Percentiles rank a stretch among this genome's conserved stretches.
phyloP scores from a whole-genome alignment of 805 yeast genomes.

The Cyberlindnera maritima region DNA sequence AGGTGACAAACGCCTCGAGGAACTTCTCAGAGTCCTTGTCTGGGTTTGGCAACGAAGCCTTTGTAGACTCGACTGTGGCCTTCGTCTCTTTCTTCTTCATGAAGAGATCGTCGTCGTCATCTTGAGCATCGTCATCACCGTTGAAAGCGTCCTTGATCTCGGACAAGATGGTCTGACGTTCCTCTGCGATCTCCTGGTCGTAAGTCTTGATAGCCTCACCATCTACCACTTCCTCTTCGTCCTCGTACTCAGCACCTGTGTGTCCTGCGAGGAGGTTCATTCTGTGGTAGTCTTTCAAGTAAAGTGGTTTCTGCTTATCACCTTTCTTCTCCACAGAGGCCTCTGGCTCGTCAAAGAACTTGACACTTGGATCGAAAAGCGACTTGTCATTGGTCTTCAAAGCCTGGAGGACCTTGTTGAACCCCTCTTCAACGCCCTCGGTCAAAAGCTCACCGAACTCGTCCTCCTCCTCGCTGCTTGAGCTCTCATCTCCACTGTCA shows the following conservation, averaged over 20 bases:
- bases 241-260: constrained; percentile 47
- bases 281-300: constrained; percentile 90
- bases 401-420: constrained; percentile 67
- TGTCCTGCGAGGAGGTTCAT: constrained; percentile 72
- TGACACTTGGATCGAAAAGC: constrained; percentile 63
- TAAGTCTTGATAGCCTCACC: constrained; percentile 61
- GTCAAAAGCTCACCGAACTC: constrained; percentile 88
- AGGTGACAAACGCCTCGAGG: constrained; percentile 65
- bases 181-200: constrained; percentile 72
- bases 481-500: constrained; percentile 38
- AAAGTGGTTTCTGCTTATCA: constrained; percentile 63
- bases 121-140: constrained; percentile 41
- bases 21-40: constrained; percentile 61
- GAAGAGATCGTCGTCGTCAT: constrained; percentile 40
- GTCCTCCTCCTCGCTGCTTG: constrained; percentile 64
- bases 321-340: constrained; percentile 32
- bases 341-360: constrained; percentile 69
- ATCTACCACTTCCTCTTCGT: constrained; percentile 38
- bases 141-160: constrained; percentile 74
- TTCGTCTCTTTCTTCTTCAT: constrained; percentile 48
- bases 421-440: constrained; percentile 78
- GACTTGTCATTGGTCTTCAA: constrained; percentile 64
- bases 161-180: constrained; percentile 64
- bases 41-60: constrained; percentile 60
- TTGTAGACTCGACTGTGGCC: constrained; percentile 25